phyloP scores from a whole-genome alignment of 169 alveolate genomes.

The Hepatocystis sp. region DNA sequence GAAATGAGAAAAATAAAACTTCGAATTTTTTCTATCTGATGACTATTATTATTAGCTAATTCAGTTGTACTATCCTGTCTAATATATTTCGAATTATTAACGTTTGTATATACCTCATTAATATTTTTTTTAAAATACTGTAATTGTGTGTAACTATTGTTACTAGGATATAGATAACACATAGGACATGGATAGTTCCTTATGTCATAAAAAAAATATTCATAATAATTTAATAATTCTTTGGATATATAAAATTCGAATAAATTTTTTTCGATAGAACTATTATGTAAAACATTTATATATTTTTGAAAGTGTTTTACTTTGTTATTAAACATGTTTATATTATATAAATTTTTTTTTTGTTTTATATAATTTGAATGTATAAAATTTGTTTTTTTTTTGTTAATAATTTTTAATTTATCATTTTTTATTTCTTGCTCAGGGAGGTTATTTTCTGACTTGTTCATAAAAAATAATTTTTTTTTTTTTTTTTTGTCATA shows the following conservation, averaged over 20 bases:
- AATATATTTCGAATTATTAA: too few relatives aligned
- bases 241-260: slow-evolving; percentile 29
- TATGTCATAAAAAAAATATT: slow-evolving; percentile 38
- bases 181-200: slow-evolving; percentile 13
- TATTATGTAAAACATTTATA: slow-evolving; percentile 18
- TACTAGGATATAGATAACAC: too few relatives aligned
- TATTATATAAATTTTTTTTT: slow-evolving; percentile 11
- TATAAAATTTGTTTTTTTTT: slow-evolving; percentile 13
- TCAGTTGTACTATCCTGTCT: too few relatives aligned
- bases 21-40: too few relatives aligned
- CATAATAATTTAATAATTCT: slow-evolving; percentile 22
- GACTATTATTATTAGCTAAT: too few relatives aligned
- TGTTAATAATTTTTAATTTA: not conserved
- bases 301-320: slow-evolving; percentile 18
- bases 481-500: not conserved
- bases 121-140: too few relatives aligned
- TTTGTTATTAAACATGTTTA: not conserved
- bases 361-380: slow-evolving; percentile 29
- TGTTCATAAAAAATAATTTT: not conserved
- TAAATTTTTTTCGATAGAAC: slow-evolving; percentile 23
- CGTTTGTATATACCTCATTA: too few relatives aligned
- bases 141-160: too few relatives aligned
- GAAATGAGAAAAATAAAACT: too few relatives aligned
- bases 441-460: slow-evolving; percentile 1
- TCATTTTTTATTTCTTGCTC: not conserved